phyloP scores from a whole-genome alignment of 305 asterid genomes.

The Fraxinus paxiana region DNA sequence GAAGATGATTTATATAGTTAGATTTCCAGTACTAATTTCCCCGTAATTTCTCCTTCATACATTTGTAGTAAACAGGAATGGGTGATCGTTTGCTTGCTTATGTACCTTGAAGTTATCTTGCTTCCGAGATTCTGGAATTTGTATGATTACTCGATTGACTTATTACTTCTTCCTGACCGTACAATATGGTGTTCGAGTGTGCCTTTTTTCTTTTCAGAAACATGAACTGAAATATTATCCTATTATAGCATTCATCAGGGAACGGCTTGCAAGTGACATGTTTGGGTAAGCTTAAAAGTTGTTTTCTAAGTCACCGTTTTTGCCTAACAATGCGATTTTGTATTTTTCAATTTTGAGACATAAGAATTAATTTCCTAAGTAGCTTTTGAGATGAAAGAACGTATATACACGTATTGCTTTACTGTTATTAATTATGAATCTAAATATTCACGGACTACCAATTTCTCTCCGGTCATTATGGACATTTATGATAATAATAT shows the following conservation, averaged over 20 bases:
- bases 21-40: conserved; percentile 3
- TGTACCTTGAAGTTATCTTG: not conserved
- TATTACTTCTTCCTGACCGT: not conserved
- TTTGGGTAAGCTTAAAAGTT: not conserved
- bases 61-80: not conserved
- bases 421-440: not conserved
- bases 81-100: conserved; percentile 3
- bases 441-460: not conserved
- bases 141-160: conserved; percentile 10
- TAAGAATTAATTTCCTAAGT: not conserved
- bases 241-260: not conserved
- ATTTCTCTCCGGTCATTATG: not conserved
- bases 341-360: not conserved
- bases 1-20: not conserved
- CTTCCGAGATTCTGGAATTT: conserved; percentile 1
- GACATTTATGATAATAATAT: not conserved
- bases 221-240: not conserved
- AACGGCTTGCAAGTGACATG: not conserved
- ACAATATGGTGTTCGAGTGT: not conserved
- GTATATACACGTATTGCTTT: not conserved
- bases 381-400: not conserved
- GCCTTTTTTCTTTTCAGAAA: not conserved
- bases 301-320: not conserved
- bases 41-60: not conserved
- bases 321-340: not conserved